Evolutionary conservation across 257 asterid species (phyloP).

Genomic region (Ballota nigra): DNA sequence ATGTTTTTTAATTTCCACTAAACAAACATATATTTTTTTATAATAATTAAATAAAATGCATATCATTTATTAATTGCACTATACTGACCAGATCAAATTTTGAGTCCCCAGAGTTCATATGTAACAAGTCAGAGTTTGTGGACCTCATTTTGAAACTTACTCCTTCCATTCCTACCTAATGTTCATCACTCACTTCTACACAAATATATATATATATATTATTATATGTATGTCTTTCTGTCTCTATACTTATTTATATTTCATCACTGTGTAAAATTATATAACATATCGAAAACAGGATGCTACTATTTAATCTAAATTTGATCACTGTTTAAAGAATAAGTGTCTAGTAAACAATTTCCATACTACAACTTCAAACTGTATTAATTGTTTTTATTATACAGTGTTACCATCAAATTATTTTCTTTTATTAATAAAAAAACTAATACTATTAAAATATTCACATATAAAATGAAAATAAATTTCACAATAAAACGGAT

Average conservation of each 20-base stretch:
- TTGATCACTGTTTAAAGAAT: no score
- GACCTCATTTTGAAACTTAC: conserved; percentile 22
- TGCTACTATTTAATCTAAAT: not conserved
- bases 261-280: no score
- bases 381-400: no score
- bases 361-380: no score
- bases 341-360: no score
- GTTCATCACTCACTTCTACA: not conserved
- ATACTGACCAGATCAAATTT: conserved; percentile 18
- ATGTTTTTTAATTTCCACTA: not conserved
- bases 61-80: conserved; percentile 10
- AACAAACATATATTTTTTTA: not conserved
- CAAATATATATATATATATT: not conserved
- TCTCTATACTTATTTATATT: not conserved
- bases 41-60: not conserved
- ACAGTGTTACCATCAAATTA: no score
- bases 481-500: no score
- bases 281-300: no score
- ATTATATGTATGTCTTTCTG: not conserved
- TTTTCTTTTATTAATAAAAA: no score
- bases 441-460: no score
- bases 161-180: conserved; percentile 29
- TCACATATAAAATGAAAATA: no score
- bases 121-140: conserved; percentile 30
- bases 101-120: conserved; percentile 23